Percentiles rank a stretch among this genome's conserved stretches.
Evolutionary conservation across 2,329 filamentous ascomycete species (phyloP).

Genomic region (Tolypocladium tropicale): DNA sequence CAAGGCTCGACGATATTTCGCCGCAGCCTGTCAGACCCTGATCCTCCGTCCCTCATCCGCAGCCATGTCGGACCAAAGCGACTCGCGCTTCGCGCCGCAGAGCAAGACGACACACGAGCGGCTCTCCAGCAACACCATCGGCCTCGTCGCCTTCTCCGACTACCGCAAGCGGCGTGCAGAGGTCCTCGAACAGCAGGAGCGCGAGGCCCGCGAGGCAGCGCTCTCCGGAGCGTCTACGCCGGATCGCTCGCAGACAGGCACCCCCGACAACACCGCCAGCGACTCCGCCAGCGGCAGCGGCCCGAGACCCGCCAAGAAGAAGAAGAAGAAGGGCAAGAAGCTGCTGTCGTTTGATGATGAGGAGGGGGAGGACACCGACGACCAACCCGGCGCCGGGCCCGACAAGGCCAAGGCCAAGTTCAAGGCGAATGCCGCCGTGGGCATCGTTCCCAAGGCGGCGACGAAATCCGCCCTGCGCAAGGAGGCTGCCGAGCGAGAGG

Average conservation of each 20-base stretch:
- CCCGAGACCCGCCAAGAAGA: slow-evolving; percentile 25
- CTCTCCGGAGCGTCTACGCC: slow-evolving; percentile 35
- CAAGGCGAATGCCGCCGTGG: slow-evolving; percentile 50
- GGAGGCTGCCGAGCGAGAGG: slow-evolving; percentile 69
- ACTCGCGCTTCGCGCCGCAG: slow-evolving; percentile 62
- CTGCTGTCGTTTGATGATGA: slow-evolving; percentile 58
- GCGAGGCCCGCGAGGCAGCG: slow-evolving; percentile 59
- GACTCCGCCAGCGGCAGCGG: slow-evolving; percentile 14
- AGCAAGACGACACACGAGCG: slow-evolving; percentile 70
- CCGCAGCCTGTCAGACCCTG: neutral
- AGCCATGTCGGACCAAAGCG: slow-evolving; percentile 29
- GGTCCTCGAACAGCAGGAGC: slow-evolving; percentile 82
- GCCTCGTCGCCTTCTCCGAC: slow-evolving; percentile 82
- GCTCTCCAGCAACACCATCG: slow-evolving; percentile 78
- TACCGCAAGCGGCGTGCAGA: slow-evolving; percentile 94
- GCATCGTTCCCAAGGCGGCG: slow-evolving; percentile 54
- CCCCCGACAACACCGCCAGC: slow-evolving; percentile 32
- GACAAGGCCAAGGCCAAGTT: slow-evolving; percentile 32
- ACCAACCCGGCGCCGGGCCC: slow-evolving; percentile 4
- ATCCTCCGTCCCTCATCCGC: neutral
- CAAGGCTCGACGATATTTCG: neutral
- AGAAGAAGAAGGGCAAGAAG: slow-evolving; percentile 35
- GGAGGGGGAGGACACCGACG: slow-evolving; percentile 62
- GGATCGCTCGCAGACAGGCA: slow-evolving; percentile 36
- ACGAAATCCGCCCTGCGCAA: slow-evolving; percentile 67